Evolutionary conservation across 768 basidiomycete species (phyloP).

Genomic region (Lactarius indigo): DNA sequence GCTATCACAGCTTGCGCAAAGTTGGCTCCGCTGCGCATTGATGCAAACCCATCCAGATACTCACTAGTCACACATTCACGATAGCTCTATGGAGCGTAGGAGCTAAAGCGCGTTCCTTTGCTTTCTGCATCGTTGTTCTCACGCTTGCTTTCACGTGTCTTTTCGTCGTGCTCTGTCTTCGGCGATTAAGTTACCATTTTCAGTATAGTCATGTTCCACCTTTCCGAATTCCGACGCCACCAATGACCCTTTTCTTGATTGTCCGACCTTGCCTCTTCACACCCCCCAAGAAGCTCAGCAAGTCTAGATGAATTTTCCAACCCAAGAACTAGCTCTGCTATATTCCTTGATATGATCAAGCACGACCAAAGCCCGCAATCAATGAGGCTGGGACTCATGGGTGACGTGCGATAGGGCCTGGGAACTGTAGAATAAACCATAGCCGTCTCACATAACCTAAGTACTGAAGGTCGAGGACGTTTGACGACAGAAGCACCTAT

Average conservation of each 20-base stretch:
- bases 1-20: background rate
- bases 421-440: background rate
- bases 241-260: constrained; percentile 39
- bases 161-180: constrained; percentile 31
- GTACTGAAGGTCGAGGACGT: background rate
- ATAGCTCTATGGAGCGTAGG: constrained; percentile 36
- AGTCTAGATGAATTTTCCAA: background rate
- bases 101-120: constrained; percentile 32
- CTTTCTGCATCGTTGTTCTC: constrained; percentile 23
- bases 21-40: background rate
- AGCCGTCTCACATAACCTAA: background rate
- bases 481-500: too few relatives aligned
- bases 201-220: constrained; percentile 33
- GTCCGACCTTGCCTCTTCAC: constrained; percentile 38
- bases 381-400: too few relatives aligned
- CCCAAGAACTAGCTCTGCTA: background rate
- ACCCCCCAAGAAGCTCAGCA: background rate
- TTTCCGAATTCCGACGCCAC: constrained; percentile 38
- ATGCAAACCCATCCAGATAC: constrained; percentile 29
- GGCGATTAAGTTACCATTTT: constrained; percentile 35
- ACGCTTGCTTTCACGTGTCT: constrained; percentile 1
- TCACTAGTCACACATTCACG: constrained; percentile 41
- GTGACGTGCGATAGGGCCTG: background rate
- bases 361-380: background rate
- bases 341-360: background rate